Evolutionary conservation across 2,329 filamentous ascomycete genomes (phyloP), one percentile per base, ranked within the genome.

Genomic region (Lecanoromycetidae sp.): DNA sequence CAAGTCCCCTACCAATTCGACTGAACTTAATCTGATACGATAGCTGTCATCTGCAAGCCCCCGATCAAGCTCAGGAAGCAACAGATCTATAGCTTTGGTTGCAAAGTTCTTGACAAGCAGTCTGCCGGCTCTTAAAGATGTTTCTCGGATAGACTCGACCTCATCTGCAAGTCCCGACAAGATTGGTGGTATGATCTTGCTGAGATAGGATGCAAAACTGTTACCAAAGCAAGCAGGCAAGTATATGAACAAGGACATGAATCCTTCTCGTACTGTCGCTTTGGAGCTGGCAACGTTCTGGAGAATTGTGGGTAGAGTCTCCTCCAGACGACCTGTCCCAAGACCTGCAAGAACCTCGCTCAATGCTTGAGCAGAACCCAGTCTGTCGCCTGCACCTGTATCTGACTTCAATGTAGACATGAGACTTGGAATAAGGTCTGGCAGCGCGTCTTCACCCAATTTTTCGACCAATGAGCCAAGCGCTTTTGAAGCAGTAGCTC

Each of bases 231-330:
- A 98, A 44, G 94, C 91, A 10, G 91, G 91, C 69, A 98, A 79
- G 76, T 95, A 98, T 56, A 98, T 96, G 68, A 98, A 98, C 33
- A 98, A 76, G 6, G 91, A 95, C 91, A 98, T 98, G 71, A 98
- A 98, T 37, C 91, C 91, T 71, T 98, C 91, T 58, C 91, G 81
- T 54, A 98, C 87, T 46, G 87, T 80, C 15, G 91, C 64, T 66
- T 94, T 95, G 56, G 82, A 79, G 58, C 90, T 96, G 56, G 87
- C 81, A 55, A 94, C 90, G 59, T 98, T 98, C 60, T 96, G 90
- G 33, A 98, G 69, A 57, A 98, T 94, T 10, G 90, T 95, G 32
- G 91, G 93, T 37, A 98, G 71, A 4, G 88, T 96, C 66, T 98
- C 93, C 65, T 98, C 91, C 56, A 98, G 71, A 56, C 91, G 84